Evolutionary conservation across 495 filamentous ascomycete genomes (phyloP).

Genomic region (Corynascus novoguineensis): DNA sequence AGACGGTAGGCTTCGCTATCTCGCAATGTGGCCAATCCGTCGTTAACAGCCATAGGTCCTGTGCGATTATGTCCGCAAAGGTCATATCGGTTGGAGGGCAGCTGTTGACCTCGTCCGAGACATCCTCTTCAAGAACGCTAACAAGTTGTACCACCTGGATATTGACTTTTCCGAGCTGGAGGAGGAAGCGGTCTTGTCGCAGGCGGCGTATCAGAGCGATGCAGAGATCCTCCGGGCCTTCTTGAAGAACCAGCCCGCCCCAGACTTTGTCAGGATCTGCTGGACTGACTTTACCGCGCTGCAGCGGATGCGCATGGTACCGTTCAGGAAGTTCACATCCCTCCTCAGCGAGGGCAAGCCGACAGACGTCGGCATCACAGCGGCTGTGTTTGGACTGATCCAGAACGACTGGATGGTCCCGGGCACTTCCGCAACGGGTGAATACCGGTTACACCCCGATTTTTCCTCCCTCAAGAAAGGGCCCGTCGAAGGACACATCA

Average conservation of each 20-base stretch:
- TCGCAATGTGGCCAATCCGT: not conserved
- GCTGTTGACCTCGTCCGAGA: constrained; percentile 54
- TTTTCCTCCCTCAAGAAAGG: constrained; percentile 54
- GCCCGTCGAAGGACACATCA: constrained; percentile 49
- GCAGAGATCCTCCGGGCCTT: constrained; percentile 51
- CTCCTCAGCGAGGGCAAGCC: constrained; percentile 50
- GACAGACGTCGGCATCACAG: constrained; percentile 48
- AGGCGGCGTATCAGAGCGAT: constrained; percentile 22
- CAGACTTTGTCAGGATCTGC: constrained; percentile 67
- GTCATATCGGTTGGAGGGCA: constrained; percentile 51
- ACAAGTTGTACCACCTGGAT: constrained; percentile 55
- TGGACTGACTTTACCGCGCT: constrained; percentile 76
- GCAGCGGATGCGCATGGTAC: constrained; percentile 63
- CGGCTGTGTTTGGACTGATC: constrained; percentile 52
- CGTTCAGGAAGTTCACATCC: constrained; percentile 57
- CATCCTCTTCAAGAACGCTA: constrained; percentile 67
- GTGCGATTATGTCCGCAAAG: constrained; percentile 54
- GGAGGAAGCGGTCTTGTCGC: constrained; percentile 13
- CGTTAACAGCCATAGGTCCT: constrained; percentile 44
- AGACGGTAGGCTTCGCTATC: constrained; percentile 43
- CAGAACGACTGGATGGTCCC: constrained; percentile 50
- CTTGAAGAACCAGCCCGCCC: constrained; percentile 59
- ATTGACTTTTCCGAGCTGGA: constrained; percentile 39
- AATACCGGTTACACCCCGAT: constrained; percentile 57
- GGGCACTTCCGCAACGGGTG: constrained; percentile 45